These are phyloP conservation scores for Periconia sp. DNA, from an alignment of 2,329 filamentous ascomycete species.

Conservation along the genomic window DNA sequence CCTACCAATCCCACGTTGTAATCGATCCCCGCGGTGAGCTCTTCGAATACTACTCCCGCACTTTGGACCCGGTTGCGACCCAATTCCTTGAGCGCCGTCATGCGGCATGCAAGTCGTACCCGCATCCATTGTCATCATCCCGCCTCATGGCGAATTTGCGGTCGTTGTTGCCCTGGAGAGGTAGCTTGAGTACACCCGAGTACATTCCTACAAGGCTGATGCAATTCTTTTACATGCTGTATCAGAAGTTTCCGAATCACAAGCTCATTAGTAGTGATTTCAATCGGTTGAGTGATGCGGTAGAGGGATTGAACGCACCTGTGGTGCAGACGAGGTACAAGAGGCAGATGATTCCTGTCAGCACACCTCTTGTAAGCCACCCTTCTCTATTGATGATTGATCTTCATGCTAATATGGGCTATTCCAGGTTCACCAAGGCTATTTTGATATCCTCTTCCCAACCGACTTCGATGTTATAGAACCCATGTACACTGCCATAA, in stretches of 20 bases:
- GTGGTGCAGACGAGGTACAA: slow-evolving; percentile 96
- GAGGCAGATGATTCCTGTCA: slow-evolving; percentile 84
- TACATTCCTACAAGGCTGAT: slow-evolving; percentile 94
- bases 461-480: slow-evolving; percentile 93
- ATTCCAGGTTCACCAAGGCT: slow-evolving; percentile 88
- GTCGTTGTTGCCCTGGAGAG: slow-evolving; percentile 70
- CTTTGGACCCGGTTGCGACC: slow-evolving; percentile 80
- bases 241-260: slow-evolving; percentile 87
- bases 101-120: slow-evolving; percentile 68
- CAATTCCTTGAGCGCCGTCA: slow-evolving; percentile 86
- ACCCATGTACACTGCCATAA: slow-evolving; percentile 89
- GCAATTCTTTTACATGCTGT: slow-evolving; percentile 94
- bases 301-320: slow-evolving; percentile 85
- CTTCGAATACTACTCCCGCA: slow-evolving; percentile 87
- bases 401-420: slow-evolving; percentile 11
- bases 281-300: slow-evolving; percentile 80
- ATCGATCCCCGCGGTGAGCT: slow-evolving; percentile 88
- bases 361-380: slow-evolving; percentile 79
- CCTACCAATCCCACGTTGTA: slow-evolving; percentile 87
- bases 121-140: slow-evolving; percentile 65
- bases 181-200: slow-evolving; percentile 82
- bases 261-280: slow-evolving; percentile 91
- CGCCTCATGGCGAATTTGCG: slow-evolving; percentile 66
- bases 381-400: background rate
- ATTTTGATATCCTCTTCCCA: slow-evolving; percentile 98